Percentiles rank a stretch among this genome's conserved stretches.
These are phyloP conservation scores for Cryomyces minteri DNA, from an alignment of 495 filamentous ascomycete genomes.

Conservation along the genomic window DNA sequence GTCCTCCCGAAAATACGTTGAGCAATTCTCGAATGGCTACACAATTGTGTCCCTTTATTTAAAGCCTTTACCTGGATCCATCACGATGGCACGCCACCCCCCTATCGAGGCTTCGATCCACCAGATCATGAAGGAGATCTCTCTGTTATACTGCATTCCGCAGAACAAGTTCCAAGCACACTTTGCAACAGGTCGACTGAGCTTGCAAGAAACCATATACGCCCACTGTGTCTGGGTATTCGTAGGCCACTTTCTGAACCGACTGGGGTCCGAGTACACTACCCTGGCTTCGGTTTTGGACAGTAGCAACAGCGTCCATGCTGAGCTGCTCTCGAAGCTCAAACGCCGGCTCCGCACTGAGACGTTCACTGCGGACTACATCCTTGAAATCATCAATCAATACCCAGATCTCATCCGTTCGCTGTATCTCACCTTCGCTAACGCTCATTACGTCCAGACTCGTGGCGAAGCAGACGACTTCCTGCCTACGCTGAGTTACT, in stretches of 20 bases:
- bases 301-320: slow-evolving; percentile 60
- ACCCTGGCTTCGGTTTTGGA: slow-evolving; percentile 73
- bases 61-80: slow-evolving; percentile 39
- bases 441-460: slow-evolving; percentile 72
- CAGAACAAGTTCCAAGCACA: slow-evolving; percentile 86
- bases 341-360: slow-evolving; percentile 90
- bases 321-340: slow-evolving; percentile 82
- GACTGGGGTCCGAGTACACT: slow-evolving; percentile 75
- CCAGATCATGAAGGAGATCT: slow-evolving; percentile 97
- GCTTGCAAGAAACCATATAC: slow-evolving; percentile 92
- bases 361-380: slow-evolving; percentile 95
- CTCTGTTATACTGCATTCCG: slow-evolving; percentile 90
- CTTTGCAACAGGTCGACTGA: slow-evolving; percentile 75
- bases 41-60: slow-evolving; percentile 92
- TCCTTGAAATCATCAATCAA: slow-evolving; percentile 85
- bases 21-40: slow-evolving; percentile 97
- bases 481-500: slow-evolving; percentile 64
- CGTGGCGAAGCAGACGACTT: slow-evolving; percentile 58
- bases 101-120: slow-evolving; percentile 88
- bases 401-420: slow-evolving; percentile 78
- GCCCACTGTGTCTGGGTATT: slow-evolving; percentile 96
- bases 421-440: slow-evolving; percentile 83
- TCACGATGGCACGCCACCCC: slow-evolving; percentile 36
- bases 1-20: slow-evolving; percentile 89
- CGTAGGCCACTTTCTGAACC: slow-evolving; percentile 91